These are phyloP conservation scores for Lachancea nothofagi DNA, from an alignment of 805 yeast genomes.

Conservation along the genomic window DNA sequence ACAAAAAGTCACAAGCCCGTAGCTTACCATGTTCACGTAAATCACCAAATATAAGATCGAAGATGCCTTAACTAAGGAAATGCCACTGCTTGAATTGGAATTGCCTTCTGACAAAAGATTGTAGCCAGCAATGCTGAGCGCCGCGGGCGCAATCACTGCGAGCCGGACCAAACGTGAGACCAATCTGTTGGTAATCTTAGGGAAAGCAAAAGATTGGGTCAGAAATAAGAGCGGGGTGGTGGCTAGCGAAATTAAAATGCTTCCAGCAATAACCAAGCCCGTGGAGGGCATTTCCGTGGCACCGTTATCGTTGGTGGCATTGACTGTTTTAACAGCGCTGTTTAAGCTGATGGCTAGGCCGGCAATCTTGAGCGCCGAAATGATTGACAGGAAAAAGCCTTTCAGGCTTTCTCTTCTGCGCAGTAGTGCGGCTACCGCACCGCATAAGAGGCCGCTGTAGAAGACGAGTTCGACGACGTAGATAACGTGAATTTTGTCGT, in stretches of 20 bases:
- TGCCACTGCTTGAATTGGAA: neutral
- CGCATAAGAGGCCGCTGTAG: neutral
- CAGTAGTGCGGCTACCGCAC: neutral
- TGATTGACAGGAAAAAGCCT: neutral
- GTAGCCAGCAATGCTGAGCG: slow-evolving; percentile 1
- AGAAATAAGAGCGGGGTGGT: slow-evolving; percentile 1
- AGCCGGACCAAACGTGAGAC: neutral
- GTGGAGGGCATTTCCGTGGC: neutral
- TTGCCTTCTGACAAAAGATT: neutral
- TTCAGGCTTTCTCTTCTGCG: neutral
- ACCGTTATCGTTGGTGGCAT: neutral
- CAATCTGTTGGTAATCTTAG: neutral
- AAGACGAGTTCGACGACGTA: slow-evolving; percentile 4
- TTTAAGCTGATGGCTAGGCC: neutral
- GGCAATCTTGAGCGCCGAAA: slow-evolving; percentile 2
- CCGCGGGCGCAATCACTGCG: neutral
- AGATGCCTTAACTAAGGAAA: slow-evolving; percentile 1
- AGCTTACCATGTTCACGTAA: neutral
- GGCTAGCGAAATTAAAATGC: slow-evolving; percentile 2
- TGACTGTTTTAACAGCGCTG: slow-evolving; percentile 1
- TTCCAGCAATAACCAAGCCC: slow-evolving; percentile 1
- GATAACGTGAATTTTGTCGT: slow-evolving; percentile 1
- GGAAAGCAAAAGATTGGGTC: neutral
- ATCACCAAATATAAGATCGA: slow-evolving; percentile 1
- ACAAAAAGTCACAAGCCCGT: neutral